These are phyloP conservation scores for Datisca glomerata DNA, from an alignment of 306 rosid species.

Conservation along the genomic window DNA sequence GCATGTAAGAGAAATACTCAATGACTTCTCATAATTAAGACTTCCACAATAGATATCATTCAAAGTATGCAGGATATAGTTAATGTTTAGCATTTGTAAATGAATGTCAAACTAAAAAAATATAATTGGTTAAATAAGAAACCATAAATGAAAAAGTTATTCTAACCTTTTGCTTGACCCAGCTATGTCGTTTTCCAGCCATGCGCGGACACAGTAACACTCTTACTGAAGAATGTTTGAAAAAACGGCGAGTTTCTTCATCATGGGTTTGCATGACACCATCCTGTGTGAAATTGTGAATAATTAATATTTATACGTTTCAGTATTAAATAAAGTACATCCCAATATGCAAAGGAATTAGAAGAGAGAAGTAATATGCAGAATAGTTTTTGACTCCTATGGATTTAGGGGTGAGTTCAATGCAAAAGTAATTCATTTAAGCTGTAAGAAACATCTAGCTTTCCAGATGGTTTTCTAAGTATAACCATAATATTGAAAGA, in stretches of 20 bases:
- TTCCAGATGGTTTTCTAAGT: neutral
- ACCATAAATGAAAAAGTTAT: conserved; percentile 1
- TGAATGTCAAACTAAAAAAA: neutral
- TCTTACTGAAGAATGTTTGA: conserved; percentile 87
- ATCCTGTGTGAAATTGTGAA: conserved; percentile 56
- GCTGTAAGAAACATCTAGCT: neutral
- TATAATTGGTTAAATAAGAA: conserved; percentile 1
- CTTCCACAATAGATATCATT: too few species aligned
- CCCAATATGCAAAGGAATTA: neutral
- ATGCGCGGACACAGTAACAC: conserved; percentile 82
- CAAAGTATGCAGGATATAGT: neutral
- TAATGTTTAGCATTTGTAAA: neutral
- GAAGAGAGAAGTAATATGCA: too few species aligned
- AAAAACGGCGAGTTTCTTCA: conserved; percentile 90
- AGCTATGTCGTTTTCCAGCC: conserved; percentile 89
- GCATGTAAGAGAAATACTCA: too few species aligned
- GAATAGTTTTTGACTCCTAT: too few species aligned
- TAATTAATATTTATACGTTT: neutral
- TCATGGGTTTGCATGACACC: conserved; percentile 97
- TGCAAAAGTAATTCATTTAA: too few species aligned
- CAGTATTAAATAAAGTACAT: too few species aligned
- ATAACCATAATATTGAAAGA: neutral
- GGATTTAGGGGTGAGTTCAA: too few species aligned
- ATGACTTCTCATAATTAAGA: too few species aligned
- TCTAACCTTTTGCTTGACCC: conserved; percentile 76